Evolutionary conservation across 169 alveolate species (phyloP), one percentile per base, ranked within the genome.

Genomic region (Cryptosporidium meleagridis): DNA sequence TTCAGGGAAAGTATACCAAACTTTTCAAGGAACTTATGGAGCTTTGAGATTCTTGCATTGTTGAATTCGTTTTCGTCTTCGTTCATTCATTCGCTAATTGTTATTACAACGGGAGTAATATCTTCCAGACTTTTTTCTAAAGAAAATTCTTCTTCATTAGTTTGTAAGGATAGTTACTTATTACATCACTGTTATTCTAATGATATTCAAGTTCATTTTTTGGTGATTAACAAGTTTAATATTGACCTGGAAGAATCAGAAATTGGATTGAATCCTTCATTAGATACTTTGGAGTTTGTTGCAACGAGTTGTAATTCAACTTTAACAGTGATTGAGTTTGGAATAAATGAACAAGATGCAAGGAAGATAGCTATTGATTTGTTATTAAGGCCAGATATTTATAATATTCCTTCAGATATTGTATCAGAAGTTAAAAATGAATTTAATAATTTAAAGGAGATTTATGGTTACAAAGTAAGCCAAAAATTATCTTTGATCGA

Each of bases 151-250:
- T 80, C 89, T 0, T 37, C 86, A 14, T 14, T 80, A 14, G 7
- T 80, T 35, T 80, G 80, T 7, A 48, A 59, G 14, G 48, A 31
- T 31, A 59, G 29, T 61, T 21, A 58, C 23, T 37, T 80, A 21
- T 58, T 80, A 2, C 29, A 39, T 26, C 29, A 41, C 9, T 80
- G 89, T 45, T n/a, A 9, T 6, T 37, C 35, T 1, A 31, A 29
- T 39, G 89, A 80, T 21, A 80, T 80, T 21, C 61, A 80, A 33
- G 23, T 80, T 26, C 89, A 80, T 65, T 62, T 80, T 44, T 29
- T 80, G 21, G 48, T 80, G 18, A 48, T 61, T 29, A 67, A 65
- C 16, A 53, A 62, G 35, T 62, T 65, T 37, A 73, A 44, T 1
- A 31, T 37, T 4, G 69, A 39, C 21, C 14, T 21, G 21, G 33